Base-by-base conservation (phyloP, 768 basidiomycete species). In the Lepiota venenata region DNA sequence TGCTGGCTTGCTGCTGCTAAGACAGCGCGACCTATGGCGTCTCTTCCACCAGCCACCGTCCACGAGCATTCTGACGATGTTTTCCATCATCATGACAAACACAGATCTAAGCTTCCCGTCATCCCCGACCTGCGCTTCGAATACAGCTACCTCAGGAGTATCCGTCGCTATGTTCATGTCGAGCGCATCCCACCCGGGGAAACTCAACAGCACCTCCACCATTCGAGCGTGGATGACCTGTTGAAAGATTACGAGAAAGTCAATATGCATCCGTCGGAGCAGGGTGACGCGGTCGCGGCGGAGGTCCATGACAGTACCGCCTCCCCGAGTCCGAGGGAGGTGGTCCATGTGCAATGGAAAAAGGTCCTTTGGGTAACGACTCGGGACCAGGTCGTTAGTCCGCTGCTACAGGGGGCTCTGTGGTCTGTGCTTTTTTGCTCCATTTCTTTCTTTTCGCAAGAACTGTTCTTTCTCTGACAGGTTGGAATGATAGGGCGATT, bases 101-200 rank as follows among this genome's bases (percentile, higher is more conserved):
- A 90, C 91, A 11, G 91, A 93, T 69, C 81, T 86, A 9, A 72
- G 47, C 65, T 84, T n/a, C 80, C 82, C 21, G 63, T 70, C 40
- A 83, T 90, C 49, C 87, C 88, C 22, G 88, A 91, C 64, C 70
- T 90, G 36, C 86, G 88, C 22, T 89, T 88, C 71, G 88, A 91
- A 63, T 77, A 81, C 54, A 83, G 80, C 47, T 91, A 87, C 66
- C 56, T 88, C 53, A 77, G 75, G 58, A 86, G 83, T 58, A 75
- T 89, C 57, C 74, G 70, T 21, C 72, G 74, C 7, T 82, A 75
- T 61, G 69, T 84, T 46, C 52, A 54, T 16, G 37, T 54, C 3
- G 52, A 54, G 39, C 45, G 52, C 11, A n/a, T 39, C 5, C 4
- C 12, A n/a, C 20, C 48, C 16, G 27, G 8, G 20, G 21, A 73